Conservation (phyloP, 164 flowering plant species). For the Aristolochia contorta region DNA sequence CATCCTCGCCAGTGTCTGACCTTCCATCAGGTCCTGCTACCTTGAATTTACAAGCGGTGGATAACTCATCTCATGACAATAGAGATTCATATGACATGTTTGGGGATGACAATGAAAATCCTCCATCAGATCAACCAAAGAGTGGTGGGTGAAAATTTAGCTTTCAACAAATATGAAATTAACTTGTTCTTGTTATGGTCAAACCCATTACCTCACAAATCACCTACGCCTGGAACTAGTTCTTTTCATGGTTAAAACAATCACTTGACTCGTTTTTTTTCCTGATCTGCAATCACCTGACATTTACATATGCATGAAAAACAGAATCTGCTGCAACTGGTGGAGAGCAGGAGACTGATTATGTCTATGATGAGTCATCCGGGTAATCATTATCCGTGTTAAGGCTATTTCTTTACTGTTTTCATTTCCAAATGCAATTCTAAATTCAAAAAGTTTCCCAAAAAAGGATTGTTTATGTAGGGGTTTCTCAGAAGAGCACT, state of each 20-base stretch:
- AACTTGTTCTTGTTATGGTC: neutral
- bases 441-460: too few relatives aligned
- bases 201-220: neutral
- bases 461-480: too few relatives aligned
- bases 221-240: too few relatives aligned
- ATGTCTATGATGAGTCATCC: constrained; percentile 78
- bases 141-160: constrained; percentile 17
- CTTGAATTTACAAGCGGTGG: constrained; percentile 13
- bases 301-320: too few relatives aligned
- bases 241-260: neutral
- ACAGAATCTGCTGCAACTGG: constrained; percentile 22
- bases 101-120: constrained; percentile 59
- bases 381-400: constrained; percentile 40
- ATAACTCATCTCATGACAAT: constrained; percentile 17
- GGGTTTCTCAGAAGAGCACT: too few relatives aligned
- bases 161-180: constrained; percentile 18
- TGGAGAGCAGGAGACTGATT: constrained; percentile 50
- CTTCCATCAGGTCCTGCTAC: constrained; percentile 13
- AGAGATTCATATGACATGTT: constrained; percentile 73
- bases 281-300: neutral
- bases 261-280: neutral
- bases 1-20: constrained; percentile 8
- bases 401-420: neutral
- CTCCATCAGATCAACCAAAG: constrained; percentile 18
- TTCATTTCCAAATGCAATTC: neutral